Conservation (phyloP, 768 basidiomycete species). For the Neoboletus brunneissimus region DNA sequence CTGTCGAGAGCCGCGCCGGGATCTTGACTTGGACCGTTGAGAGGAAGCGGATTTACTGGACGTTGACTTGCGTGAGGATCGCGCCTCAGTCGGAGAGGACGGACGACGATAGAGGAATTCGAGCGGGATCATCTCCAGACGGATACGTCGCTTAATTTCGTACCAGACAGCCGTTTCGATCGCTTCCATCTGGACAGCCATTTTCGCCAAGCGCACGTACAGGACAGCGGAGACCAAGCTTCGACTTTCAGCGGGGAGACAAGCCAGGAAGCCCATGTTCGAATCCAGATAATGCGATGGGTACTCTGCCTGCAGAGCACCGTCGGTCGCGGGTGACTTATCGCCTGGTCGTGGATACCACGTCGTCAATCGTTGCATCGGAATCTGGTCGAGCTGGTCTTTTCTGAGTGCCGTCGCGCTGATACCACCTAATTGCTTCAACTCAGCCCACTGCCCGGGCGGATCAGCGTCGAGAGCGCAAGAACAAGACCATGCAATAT, state of each 20-base stretch:
- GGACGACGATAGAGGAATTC: slow-evolving; percentile 19
- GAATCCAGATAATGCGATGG: slow-evolving; percentile 37
- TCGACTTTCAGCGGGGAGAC: slow-evolving; percentile 38
- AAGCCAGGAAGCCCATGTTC: slow-evolving; percentile 33
- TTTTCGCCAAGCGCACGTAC: slow-evolving; percentile 32
- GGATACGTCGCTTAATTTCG: slow-evolving; percentile 37
- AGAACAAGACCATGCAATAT: background rate
- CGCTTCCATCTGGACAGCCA: slow-evolving; percentile 38
- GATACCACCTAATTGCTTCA: slow-evolving; percentile 41
- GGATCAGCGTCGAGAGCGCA: background rate
- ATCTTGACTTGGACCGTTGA: slow-evolving; percentile 6
- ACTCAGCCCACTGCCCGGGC: slow-evolving; percentile 37
- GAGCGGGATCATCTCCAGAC: slow-evolving; percentile 21
- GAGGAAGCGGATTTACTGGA: background rate
- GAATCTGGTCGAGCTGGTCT: slow-evolving; percentile 37
- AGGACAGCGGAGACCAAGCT: slow-evolving; percentile 34
- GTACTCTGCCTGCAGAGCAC: slow-evolving; percentile 39
- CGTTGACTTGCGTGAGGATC: slow-evolving; percentile 1
- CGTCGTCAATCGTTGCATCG: slow-evolving; percentile 30
- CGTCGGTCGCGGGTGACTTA: slow-evolving; percentile 29
- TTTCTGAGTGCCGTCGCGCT: slow-evolving; percentile 44
- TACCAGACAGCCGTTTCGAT: slow-evolving; percentile 35
- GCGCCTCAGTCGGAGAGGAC: background rate
- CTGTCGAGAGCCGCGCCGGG: slow-evolving; percentile 1
- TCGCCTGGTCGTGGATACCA: slow-evolving; percentile 29